These are phyloP conservation scores for Candida vaughaniae DNA, from an alignment of 805 yeast species.

Conservation along the genomic window DNA sequence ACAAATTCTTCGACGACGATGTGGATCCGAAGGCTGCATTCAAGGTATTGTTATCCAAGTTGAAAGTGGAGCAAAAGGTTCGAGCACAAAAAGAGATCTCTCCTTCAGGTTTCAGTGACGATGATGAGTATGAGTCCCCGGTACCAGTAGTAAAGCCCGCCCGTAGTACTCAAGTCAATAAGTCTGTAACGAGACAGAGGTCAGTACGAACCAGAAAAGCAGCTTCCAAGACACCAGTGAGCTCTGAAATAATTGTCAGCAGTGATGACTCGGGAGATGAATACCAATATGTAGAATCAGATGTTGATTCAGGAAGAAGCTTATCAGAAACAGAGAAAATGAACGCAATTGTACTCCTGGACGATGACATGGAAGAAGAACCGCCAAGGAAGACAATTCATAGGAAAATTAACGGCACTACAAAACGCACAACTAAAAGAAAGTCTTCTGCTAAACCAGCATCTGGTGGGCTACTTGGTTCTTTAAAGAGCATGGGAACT, in stretches of 20 bases:
- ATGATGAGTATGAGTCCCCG: too few relatives aligned
- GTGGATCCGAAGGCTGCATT: constrained; percentile 34
- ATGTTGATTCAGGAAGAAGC: too few relatives aligned
- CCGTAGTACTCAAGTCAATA: not conserved
- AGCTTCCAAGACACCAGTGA: not conserved
- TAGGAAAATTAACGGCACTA: too few relatives aligned
- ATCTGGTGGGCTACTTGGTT: constrained; percentile 10
- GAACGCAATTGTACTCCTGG: too few relatives aligned
- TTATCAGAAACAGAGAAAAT: too few relatives aligned
- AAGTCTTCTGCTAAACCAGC: not conserved
- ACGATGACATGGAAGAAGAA: constrained; percentile 3
- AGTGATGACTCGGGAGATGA: constrained; percentile 5
- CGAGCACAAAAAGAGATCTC: too few relatives aligned
- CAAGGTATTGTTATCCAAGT: constrained; percentile 42
- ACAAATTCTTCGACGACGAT: constrained; percentile 28
- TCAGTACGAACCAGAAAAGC: constrained; percentile 1
- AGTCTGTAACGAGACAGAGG: too few relatives aligned
- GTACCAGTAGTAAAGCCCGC: not conserved
- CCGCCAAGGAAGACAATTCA: not conserved
- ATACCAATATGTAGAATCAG: not conserved
- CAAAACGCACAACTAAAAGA: not conserved
- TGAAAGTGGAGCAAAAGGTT: constrained; percentile 22
- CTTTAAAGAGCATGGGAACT: constrained; percentile 14
- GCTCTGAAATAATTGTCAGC: constrained; percentile 2
- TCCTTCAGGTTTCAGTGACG: too few relatives aligned